These are phyloP conservation scores for Scheffersomyces lignicola DNA, from an alignment of 1,139 yeast species.

Conservation along the genomic window DNA sequence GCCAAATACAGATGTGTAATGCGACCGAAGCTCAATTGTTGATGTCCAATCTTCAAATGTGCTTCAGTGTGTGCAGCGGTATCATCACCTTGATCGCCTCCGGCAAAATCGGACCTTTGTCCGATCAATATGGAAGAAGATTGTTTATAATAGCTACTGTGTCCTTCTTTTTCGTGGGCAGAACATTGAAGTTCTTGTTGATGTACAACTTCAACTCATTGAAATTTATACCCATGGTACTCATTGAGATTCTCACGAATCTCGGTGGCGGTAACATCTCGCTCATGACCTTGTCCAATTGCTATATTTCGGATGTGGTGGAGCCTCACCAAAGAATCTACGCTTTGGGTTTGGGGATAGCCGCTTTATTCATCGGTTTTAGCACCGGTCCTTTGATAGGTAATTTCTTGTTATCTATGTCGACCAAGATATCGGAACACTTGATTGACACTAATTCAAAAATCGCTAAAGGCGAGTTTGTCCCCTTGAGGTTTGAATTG, in stretches of 20 bases:
- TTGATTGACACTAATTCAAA: conserved; percentile 3
- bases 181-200: conserved; percentile 25
- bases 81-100: conserved; percentile 37
- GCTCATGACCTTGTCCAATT: conserved; percentile 51
- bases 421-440: conserved; percentile 10
- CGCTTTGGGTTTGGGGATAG: conserved; percentile 56
- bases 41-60: conserved; percentile 37
- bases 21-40: conserved; percentile 34
- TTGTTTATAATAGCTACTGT: conserved; percentile 40
- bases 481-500: conserved; percentile 34
- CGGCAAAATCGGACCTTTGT: conserved; percentile 56
- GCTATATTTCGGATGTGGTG: conserved; percentile 67
- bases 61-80: conserved; percentile 26
- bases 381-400: conserved; percentile 67
- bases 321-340: conserved; percentile 55
- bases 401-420: conserved; percentile 30
- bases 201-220: conserved; percentile 31
- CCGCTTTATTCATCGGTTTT: conserved; percentile 59
- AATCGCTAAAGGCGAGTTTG: conserved; percentile 21
- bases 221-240: conserved; percentile 31
- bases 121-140: conserved; percentile 66
- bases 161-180: conserved; percentile 24
- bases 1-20: conserved; percentile 21
- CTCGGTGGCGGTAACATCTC: conserved; percentile 57
- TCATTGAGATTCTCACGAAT: conserved; percentile 42